These are phyloP conservation scores for Maudiozyma bulderi DNA, from an alignment of 805 yeast species.

Conservation along the genomic window DNA sequence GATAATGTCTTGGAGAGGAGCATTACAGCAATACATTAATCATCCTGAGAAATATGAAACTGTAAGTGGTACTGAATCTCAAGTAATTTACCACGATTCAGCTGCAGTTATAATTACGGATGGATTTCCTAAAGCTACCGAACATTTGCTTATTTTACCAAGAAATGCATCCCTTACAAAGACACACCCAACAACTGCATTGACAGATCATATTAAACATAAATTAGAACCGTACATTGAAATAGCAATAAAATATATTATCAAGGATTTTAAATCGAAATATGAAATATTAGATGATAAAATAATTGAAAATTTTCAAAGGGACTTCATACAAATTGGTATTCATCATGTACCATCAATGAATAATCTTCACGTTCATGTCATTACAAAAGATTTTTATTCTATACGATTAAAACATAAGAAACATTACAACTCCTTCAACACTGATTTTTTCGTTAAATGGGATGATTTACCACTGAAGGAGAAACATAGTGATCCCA, in stretches of 20 bases:
- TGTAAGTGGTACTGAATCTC: slow-evolving; percentile 12
- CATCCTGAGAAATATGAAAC: slow-evolving; percentile 32
- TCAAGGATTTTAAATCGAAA: slow-evolving; percentile 16
- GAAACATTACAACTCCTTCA: slow-evolving; percentile 65
- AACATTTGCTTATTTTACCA: slow-evolving; percentile 58
- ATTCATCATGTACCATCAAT: slow-evolving; percentile 65
- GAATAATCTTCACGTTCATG: slow-evolving; percentile 62
- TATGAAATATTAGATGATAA: slow-evolving; percentile 5
- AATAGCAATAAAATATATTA: slow-evolving; percentile 22
- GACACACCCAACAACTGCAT: slow-evolving; percentile 41
- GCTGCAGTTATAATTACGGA: slow-evolving; percentile 51
- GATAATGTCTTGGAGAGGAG: slow-evolving; percentile 40
- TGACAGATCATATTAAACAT: slow-evolving; percentile 32
- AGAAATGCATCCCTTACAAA: slow-evolving; percentile 33
- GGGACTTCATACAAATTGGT: slow-evolving; percentile 40
- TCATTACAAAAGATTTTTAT: slow-evolving; percentile 54
- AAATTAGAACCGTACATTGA: slow-evolving; percentile 29
- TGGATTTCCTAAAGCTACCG: slow-evolving; percentile 49
- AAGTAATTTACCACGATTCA: slow-evolving; percentile 41
- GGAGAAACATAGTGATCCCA: slow-evolving; percentile 19
- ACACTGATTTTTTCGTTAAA: slow-evolving; percentile 50
- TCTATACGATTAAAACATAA: slow-evolving; percentile 47
- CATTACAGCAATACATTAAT: slow-evolving; percentile 39
- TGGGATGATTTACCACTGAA: slow-evolving; percentile 41
- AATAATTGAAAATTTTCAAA: slow-evolving; percentile 11